phyloP scores from a whole-genome alignment of 2,329 filamentous ascomycete species.

The Colletotrichum gigasporum region DNA sequence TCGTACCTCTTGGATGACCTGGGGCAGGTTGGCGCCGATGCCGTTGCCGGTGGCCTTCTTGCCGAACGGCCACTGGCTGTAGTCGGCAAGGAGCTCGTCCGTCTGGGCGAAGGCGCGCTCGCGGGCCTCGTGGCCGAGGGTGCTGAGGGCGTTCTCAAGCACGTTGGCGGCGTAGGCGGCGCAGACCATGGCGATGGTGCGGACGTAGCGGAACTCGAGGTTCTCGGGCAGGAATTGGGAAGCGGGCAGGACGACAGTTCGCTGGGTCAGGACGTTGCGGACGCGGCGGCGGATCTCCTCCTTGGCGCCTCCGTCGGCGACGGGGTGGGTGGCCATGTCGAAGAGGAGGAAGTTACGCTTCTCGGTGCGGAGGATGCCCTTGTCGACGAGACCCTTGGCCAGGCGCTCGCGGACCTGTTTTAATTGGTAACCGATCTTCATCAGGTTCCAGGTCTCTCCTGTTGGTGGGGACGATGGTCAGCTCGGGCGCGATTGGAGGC shows the following conservation, averaged over 20 bases:
- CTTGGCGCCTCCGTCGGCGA: conserved; percentile 95
- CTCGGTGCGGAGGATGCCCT: conserved; percentile 97
- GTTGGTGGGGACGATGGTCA: conserved; percentile 23
- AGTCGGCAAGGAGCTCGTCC: conserved; percentile 93
- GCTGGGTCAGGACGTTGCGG: conserved; percentile 89
- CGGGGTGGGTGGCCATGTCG: conserved; percentile 99
- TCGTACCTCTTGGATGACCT: conserved; percentile 79
- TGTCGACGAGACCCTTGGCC: conserved; percentile 97
- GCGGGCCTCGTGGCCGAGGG: conserved; percentile 90
- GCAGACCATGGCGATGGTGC: conserved; percentile 96
- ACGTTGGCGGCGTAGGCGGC: conserved; percentile 98
- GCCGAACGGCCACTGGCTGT: conserved; percentile 97
- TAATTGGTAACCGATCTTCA: conserved; percentile 99
- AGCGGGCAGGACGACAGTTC: conserved; percentile 88
- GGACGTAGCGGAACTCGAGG: conserved; percentile 91
- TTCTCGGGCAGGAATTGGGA: conserved; percentile 93
- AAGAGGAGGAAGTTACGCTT: conserved; percentile 99
- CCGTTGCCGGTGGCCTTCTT: conserved; percentile 82
- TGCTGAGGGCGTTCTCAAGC: conserved; percentile 95
- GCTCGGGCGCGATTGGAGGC: background rate
- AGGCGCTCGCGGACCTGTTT: conserved; percentile 98
- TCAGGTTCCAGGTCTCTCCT: conserved; percentile 99
- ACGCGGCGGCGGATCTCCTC: conserved; percentile 96
- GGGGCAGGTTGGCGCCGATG: conserved; percentile 91
- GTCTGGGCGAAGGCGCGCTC: conserved; percentile 97